Evolutionary conservation across 2,329 filamentous ascomycete species (phyloP).

Genomic region (Phoma sp.): DNA sequence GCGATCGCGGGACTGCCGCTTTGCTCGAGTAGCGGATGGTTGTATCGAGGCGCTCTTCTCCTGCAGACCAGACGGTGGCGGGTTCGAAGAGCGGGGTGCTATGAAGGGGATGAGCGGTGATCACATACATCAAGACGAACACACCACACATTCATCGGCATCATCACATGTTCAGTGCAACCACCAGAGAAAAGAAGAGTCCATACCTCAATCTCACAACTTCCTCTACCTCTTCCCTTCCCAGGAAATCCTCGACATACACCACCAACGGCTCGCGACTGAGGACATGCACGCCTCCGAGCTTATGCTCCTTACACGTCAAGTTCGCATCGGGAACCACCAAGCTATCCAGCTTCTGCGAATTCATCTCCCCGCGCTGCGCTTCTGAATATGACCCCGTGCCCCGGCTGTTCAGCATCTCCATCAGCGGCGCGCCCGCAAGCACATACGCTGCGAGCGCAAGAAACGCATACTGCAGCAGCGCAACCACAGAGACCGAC

Average conservation of each 20-base stretch:
- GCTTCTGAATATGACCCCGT: background rate
- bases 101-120: background rate
- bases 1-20: slow-evolving; percentile 46
- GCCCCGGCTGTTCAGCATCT: slow-evolving; percentile 22
- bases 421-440: slow-evolving; percentile 44
- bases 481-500: slow-evolving; percentile 21
- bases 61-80: slow-evolving; percentile 61
- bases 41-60: slow-evolving; percentile 55
- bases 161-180: background rate
- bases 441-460: slow-evolving; percentile 41
- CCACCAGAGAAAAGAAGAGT: background rate
- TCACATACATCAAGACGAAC: too few relatives aligned
- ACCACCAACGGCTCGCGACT: slow-evolving; percentile 62
- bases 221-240: slow-evolving; percentile 55
- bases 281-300: slow-evolving; percentile 56
- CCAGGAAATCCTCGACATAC: slow-evolving; percentile 64
- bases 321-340: slow-evolving; percentile 51
- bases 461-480: slow-evolving; percentile 43
- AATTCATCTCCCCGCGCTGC: slow-evolving; percentile 1
- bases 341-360: slow-evolving; percentile 44
- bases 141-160: background rate
- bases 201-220: slow-evolving; percentile 60
- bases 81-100: slow-evolving; percentile 59
- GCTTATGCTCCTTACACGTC: slow-evolving; percentile 47
- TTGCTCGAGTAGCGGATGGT: slow-evolving; percentile 61